Conservation (phyloP, 257 asterid genomes). For the Solanum piurae region DNA sequence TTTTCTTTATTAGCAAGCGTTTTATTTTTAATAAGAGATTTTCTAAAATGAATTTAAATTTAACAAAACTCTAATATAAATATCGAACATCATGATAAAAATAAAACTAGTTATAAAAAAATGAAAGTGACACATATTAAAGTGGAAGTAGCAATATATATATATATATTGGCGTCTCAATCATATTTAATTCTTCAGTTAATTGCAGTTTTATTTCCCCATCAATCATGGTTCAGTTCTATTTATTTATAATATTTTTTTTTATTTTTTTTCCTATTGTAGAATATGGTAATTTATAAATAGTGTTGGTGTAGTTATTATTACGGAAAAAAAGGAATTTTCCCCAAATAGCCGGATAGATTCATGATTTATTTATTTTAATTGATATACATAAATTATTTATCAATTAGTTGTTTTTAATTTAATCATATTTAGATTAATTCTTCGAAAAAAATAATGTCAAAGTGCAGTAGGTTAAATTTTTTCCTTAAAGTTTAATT, state of each 20-base stretch:
- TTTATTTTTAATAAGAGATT: rapidly evolving
- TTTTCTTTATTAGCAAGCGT: rapidly evolving
- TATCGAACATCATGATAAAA: not conserved
- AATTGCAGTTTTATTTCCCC: not conserved
- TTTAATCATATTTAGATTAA: not conserved
- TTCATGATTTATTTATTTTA: not conserved
- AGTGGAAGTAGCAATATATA: not conserved
- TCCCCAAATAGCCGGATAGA: not conserved
- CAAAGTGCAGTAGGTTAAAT: not conserved
- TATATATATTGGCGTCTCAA: not conserved
- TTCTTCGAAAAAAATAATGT: not conserved
- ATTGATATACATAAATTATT: not conserved
- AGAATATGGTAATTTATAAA: not conserved
- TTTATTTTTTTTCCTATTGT: not conserved
- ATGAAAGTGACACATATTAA: not conserved
- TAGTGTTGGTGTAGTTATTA: not conserved
- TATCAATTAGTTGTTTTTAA: not conserved
- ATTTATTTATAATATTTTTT: not conserved
- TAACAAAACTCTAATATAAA: not conserved
- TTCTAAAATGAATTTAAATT: not conserved
- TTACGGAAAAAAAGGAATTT: not conserved
- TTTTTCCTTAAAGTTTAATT: not conserved
- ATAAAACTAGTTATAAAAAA: not conserved
- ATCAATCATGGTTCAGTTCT: not conserved
- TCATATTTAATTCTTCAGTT: not conserved